A percentile compares a stretch with the other conserved stretches of the same genome.
phyloP scores from a whole-genome alignment of 768 basidiomycete genomes.

The Albatrellus ellisii region DNA sequence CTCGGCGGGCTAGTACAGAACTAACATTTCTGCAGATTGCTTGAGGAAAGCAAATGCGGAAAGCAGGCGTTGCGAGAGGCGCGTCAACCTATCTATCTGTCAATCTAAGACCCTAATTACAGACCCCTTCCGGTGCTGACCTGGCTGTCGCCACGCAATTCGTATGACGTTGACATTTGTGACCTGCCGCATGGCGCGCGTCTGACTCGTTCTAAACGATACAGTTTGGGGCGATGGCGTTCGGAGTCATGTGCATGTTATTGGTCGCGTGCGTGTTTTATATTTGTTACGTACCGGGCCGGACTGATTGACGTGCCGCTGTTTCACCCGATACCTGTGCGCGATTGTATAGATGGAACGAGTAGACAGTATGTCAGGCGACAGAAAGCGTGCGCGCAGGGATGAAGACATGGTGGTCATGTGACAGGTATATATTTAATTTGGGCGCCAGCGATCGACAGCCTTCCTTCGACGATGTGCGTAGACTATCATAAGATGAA shows the following conservation, averaged over 20 bases:
- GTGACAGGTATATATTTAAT: no score
- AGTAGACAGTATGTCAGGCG: no score
- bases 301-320: constrained; percentile 8
- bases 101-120: no score
- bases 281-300: constrained; percentile 2
- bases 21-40: constrained; percentile 44
- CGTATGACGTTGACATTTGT: no score
- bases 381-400: constrained; percentile 6
- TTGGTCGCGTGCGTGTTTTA: constrained; percentile 65
- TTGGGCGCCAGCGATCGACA: no score
- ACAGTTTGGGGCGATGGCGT: constrained; percentile 84
- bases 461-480: no score
- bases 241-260: constrained; percentile 89
- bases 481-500: no score
- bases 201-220: constrained; percentile 8
- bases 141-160: no score
- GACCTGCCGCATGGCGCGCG: background rate
- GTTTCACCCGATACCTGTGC: no score
- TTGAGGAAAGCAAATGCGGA: constrained; percentile 79
- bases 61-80: constrained; percentile 89
- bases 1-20: constrained; percentile 1
- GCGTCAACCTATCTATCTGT: constrained; percentile 16
- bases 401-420: constrained; percentile 4
- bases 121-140: no score
- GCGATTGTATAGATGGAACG: constrained; percentile 74